Base-by-base conservation (phyloP, 371 early-diverging fungal species). In the Phascolomyces articulosus region DNA sequence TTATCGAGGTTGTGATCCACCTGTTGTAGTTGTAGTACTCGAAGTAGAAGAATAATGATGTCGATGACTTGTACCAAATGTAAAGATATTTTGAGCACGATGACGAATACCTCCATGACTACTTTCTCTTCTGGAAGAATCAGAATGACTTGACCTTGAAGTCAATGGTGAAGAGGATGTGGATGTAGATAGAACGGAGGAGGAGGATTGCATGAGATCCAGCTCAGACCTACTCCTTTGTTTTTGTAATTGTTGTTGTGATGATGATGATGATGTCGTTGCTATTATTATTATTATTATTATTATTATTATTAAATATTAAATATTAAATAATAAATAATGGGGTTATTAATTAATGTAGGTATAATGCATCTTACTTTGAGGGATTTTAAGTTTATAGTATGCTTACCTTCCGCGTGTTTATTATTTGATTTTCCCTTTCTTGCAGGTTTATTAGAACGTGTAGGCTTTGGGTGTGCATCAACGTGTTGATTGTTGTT, bases 151-250 rank as follows among this genome's bases (percentile, higher is more conserved):
- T 16, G 67, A 40, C 20, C 40, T 57, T 55, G 63, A 44, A 8
- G 26, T 40, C 26, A 34, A 2, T 34, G 44, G 44, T 4, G 44
- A 44, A 13, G 44, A 44, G 8, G 44, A 15, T 18, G 18, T 44
- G 4, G 44, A 44, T 18, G 44, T 44, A 44, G n/a, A 44, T 15
- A 13, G 23, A 41, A 23, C 7, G 53, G 65, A 57, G 27, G 51
- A 18, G 53, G 65, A 57, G 27, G 60, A 28, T 8, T 69, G 69
- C 44, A 64, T 51, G 69, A 79, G 71, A 67, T 77, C 77, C 63
- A 68, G 71, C 64, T 79, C 80, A 55, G 80, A 74, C 18, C 66
- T 71, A 67, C 77, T 72, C 38, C 71, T 68, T 54, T 70, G 67
- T 23, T 61, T 68, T 57, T 70, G 67, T 23, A 55, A 28, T 18